These are phyloP conservation scores for Calonectria fujianensis DNA, from an alignment of 2,329 filamentous ascomycete genomes.

Conservation along the genomic window DNA sequence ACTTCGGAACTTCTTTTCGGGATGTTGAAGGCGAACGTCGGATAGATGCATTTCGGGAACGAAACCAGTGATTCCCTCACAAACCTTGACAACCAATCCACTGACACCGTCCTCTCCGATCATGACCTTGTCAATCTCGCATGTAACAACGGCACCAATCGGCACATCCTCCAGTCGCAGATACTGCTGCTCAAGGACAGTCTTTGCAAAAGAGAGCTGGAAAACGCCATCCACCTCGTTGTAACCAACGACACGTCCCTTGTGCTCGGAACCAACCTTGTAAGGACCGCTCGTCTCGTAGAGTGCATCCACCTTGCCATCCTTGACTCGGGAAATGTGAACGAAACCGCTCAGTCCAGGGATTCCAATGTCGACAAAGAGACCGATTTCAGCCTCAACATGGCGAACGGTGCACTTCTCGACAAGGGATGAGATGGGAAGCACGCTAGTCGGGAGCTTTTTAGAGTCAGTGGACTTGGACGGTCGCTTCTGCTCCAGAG, in stretches of 20 bases:
- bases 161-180: slow-evolving; percentile 93
- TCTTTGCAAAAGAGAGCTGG: slow-evolving; percentile 88
- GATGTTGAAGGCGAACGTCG: slow-evolving; percentile 90
- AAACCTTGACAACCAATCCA: slow-evolving; percentile 87
- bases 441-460: slow-evolving; percentile 72
- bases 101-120: slow-evolving; percentile 85
- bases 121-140: slow-evolving; percentile 89
- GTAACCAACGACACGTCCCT: slow-evolving; percentile 89
- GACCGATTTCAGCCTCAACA: slow-evolving; percentile 86
- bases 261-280: slow-evolving; percentile 85
- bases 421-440: slow-evolving; percentile 84
- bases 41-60: slow-evolving; percentile 92
- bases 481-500: slow-evolving; percentile 71
- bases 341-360: slow-evolving; percentile 87
- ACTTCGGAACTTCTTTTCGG: slow-evolving; percentile 96
- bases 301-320: slow-evolving; percentile 90
- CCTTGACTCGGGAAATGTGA: slow-evolving; percentile 94
- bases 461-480: slow-evolving; percentile 60
- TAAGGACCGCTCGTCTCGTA: slow-evolving; percentile 86
- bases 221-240: slow-evolving; percentile 91
- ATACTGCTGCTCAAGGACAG: slow-evolving; percentile 89
- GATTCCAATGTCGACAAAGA: slow-evolving; percentile 83
- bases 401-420: slow-evolving; percentile 86
- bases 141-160: slow-evolving; percentile 86
- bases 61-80: slow-evolving; percentile 91